Base-by-base conservation (phyloP, 1,284 basidiomycete species). In the Tilletia walkeri region DNA sequence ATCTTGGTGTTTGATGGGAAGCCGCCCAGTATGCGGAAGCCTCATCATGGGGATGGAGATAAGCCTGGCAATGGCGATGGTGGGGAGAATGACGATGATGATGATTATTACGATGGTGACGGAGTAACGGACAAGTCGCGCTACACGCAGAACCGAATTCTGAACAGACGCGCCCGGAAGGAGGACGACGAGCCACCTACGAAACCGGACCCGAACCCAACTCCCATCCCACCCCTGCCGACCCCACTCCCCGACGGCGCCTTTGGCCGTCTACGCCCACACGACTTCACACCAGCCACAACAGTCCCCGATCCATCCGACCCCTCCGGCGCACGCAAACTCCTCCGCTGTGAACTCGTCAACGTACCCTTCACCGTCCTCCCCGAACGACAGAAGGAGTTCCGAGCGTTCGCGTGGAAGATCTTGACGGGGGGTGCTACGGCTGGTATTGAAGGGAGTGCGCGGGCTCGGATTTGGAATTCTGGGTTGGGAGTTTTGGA, bases 401-500 rank as follows among this genome's bases (percentile, higher is more conserved):
- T 81, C 70, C 73, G 77, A n/a, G 70, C 71, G 63, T 81, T 78
- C 63, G 77, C 75, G 10, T 79, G 79, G 78, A 78, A 76, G 73
- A 65, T 81, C 4, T 54, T 81, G 16, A 80, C 78, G 10, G 79
- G 78, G 48, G 79, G 79, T 2, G 78, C 78, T 6, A 47, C 75
- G 70, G 76, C 78, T 47, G 79, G 79, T 49, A 78, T 81, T 34
- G 77, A 81, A 63, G 79, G 79, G 1, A 72, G 63, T 14, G 74
- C 75, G 53, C 69, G 72, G 18, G 79, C 77, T 54, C 77, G 76
- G 76, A 80, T 81, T 69, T 80, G 78, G 79, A 81, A 81, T 65
- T 73, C 72, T 54, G 79, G 79, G 12, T 69, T 81, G 30, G 79
- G 79, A 1, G 50, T 70, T 38, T 66, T 81, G 66, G 68, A 77